Base-by-base conservation (phyloP, 73 alveolate genomes). In the Strombidium stylifer region DNA sequence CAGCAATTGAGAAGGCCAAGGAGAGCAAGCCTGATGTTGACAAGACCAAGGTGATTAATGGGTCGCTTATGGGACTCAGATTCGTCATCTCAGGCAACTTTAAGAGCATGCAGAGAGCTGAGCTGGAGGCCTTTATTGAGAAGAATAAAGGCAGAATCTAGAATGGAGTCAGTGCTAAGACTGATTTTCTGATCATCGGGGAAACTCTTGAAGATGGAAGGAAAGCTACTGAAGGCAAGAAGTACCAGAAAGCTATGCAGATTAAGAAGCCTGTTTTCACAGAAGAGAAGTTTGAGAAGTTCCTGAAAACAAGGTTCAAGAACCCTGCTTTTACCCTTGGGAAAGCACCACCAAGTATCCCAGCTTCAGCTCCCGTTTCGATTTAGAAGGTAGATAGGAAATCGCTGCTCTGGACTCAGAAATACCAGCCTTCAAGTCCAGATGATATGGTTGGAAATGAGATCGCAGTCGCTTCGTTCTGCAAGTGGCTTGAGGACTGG, bases 401-500 rank as follows among this genome's bases (percentile, higher is more conserved):
- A n/a, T n/a, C n/a, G n/a, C n/a, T n/a, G n/a, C 67, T 81, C 44
- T 93, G 98, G 98, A 87, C 90, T 2, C 89, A 90, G 11, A 78
- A 78, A 54, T 87, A 87, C 61, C 78, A 85, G 19, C 98, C 98
- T 4, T 58, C 52, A 47, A 42, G 65, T 39, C 39, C 80, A 31
- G 76, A 81, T 44, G 96, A 93, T 25, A 49, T 93, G 44, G 69
- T 93, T 14, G 98, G 96, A 36, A 93, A 93, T 72, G 73, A 69
- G 50, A 36, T 87, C 7, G 75, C 45, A 41, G 66, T 91, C 12
- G 64, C 55, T 45, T 65, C 59, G 49, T 69, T 93, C 60, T 44
- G 74, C 18, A 80, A 78, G 3, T 93, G 98, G 98, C 82, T 93
- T 23, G 84, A 62, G 27, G 96, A 89, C 73, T 93, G 98, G 98